Base-by-base conservation (phyloP, 306 rosid genomes). In the Cicer cuneatum region DNA sequence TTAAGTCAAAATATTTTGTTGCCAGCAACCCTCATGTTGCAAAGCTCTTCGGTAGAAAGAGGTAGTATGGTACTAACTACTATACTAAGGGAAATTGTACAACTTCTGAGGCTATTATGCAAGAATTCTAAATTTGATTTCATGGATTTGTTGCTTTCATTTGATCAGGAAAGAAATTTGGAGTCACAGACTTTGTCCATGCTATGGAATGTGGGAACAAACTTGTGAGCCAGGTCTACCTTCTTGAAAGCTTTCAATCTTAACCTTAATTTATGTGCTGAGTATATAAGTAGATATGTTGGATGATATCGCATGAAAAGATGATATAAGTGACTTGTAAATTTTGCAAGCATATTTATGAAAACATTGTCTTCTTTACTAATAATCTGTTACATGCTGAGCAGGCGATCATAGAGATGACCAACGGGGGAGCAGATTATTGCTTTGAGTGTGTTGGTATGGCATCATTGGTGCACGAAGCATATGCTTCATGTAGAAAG, bases 401-500 rank as follows among this genome's bases (percentile, higher is more conserved):
- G 47, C 85, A 90, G 98, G 58, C 79, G 59, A 82, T 90, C 65
- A 71, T 8, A 49, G 89, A 89, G 52, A 89, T 82, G 64, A 93
- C 93, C 47, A 86, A 64, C 2, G 91, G 87, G n/a, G 98, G 95
- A 52, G 92, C 91, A 10, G 95, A 90, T 85, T 87, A 79, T 79
- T 90, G 98, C 87, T 90, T 87, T 74, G 97, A 93, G 76, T 89
- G 93, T 51, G 95, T 89, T 53, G 97, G 98, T 67, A 68, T 46
- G 76, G 81, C 96, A n/a, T 86, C 90, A 10, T 69, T 89, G 81
- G 89, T 90, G 41, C 83, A 86, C 19, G 93, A 93, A 72, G 97
- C 98, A 18, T 90, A 71, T 64, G 90, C 89, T 71, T 82, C 93
- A 73, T 87, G 90, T 80, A 82, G 93, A 74, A 80, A 83, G 95